Percentiles rank a stretch among this genome's conserved stretches.
These are phyloP conservation scores for Pseudogymnoascus sp. DNA, from an alignment of 2,329 filamentous ascomycete genomes.

Conservation along the genomic window DNA sequence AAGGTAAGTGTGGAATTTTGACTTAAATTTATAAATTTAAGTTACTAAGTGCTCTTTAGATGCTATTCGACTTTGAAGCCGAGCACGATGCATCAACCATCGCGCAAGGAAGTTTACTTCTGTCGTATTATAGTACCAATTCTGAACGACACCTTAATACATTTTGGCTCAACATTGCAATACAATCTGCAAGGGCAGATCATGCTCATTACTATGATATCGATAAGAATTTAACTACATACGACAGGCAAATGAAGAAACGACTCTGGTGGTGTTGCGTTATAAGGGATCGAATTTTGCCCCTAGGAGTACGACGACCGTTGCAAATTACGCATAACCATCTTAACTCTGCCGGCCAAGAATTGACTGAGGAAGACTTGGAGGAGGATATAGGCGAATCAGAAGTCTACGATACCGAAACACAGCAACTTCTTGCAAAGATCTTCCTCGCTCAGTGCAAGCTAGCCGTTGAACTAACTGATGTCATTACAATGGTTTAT, in stretches of 20 bases:
- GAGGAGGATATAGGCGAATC: too few relatives aligned
- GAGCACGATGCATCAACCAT: neutral
- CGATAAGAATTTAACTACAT: neutral
- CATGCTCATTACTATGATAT: neutral
- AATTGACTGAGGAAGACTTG: too few relatives aligned
- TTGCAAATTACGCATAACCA: neutral
- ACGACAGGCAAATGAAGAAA: neutral
- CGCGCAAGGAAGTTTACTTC: conserved; percentile 3
- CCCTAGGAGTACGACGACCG: neutral
- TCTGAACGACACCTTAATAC: neutral
- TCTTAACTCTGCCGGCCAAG: neutral
- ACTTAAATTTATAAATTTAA: neutral
- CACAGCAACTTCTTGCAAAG: too few relatives aligned
- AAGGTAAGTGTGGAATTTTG: neutral
- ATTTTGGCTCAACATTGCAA: neutral
- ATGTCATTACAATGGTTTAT: conserved; percentile 11
- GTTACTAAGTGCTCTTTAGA: neutral
- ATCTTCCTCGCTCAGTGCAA: conserved; percentile 4
- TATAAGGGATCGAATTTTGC: neutral
- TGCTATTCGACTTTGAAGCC: neutral
- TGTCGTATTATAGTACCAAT: conserved; percentile 13
- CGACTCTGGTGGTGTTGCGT: neutral
- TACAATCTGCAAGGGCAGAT: neutral
- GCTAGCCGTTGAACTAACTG: conserved; percentile 13
- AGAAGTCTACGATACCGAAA: too few relatives aligned